Evolutionary conservation across 495 filamentous ascomycete species (phyloP), one percentile per base, ranked within the genome.

Genomic region (Penicillium odoratum): DNA sequence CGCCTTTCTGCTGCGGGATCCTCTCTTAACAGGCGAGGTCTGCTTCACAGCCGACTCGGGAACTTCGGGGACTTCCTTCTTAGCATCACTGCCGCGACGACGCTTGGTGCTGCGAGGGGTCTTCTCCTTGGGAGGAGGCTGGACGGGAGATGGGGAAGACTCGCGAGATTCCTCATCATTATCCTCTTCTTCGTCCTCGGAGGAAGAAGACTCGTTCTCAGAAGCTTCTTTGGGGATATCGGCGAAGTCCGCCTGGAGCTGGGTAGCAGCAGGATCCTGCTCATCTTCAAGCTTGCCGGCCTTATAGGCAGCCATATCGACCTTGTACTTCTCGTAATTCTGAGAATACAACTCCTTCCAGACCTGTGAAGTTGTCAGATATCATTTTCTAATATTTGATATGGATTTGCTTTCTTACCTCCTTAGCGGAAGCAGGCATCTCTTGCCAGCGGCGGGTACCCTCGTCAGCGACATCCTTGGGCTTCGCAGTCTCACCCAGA

Each of bases 391-490:
- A 4, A 16, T 4, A 10, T 8, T 38, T 25, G 28, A 38, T n/a
- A 26, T 30, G 28, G 25, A 25, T 31, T 44, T 9, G 15, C 26
- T 7, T 31, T 88, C 83, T 66, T 75, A 94, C 89, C 61, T 84
- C 80, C 75, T 95, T 93, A 70, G 96, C 85, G 0, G 74, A 67
- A 0, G 85, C 78, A 5, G 74, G 71, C 88, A 97, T 91, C 44
- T 80, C 81, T 46, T 83, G 75, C 94, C 95, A 96, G 59, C 93
- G 83, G 48, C 81, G 81, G 55, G 88, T 91, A 8, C 91, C 89
- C 74, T 96, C 92, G 25, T 87, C 85, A 58, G 89, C 82, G 15
- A 97, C 86, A 48, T 93, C 88, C 62, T 88, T 89, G 59, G 91
- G 89, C 55, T 84, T 85, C 3, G 84, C 83, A 36, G 83, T 77